Base-by-base conservation (phyloP, 345 rosid genomes). In the Corchorus olitorius region DNA sequence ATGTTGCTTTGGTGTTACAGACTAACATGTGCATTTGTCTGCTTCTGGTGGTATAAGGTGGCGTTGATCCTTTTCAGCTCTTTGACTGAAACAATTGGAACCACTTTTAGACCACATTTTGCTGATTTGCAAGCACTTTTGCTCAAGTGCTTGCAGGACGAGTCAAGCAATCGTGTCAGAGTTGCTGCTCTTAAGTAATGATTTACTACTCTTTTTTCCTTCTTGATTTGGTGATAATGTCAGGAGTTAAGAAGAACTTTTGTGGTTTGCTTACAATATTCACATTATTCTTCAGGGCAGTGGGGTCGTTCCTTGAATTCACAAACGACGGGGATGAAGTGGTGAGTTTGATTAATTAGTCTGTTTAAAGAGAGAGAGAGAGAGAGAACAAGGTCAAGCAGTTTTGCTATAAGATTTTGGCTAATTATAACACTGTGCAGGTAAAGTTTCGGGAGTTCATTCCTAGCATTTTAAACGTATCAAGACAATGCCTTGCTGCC, bases 1-100 rank as follows among this genome's bases (percentile, higher is more conserved):
- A 70, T 35, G 43, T 37, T 1, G 55, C 55, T 55, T 74, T 35
- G 35, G 34, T 77, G 50, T 70, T 14, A 50, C 65, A 43, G 53
- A 64, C 75, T 80, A 19, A 73, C 55, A 33, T 13, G 20, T 63
- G 75, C 13, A 45, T 27, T 50, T 43, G 50, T n/a, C 74, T 74
- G 65, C 53, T 75, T 77, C 48, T 76, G 68, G 82, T 78, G 76
- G 77, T 70, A 74, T 69, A 80, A 97, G 99, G 99, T 94, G 72
- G 95, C 95, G 35, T 84, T 97, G 86, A 92, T 97, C 80, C 97
- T 97, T 77, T 97, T 97, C 88, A 97, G 99, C 84, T 97, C 98
- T 63, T 85, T 97, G 86, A 92, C 98, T 13, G 99, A 97, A 88
- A 97, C 97, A 13, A 90, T 97, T 17, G 99, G 99, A 81, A 89